These are phyloP conservation scores for Tremella fuciformis DNA, from an alignment of 768 basidiomycete genomes.

Conservation along the genomic window DNA sequence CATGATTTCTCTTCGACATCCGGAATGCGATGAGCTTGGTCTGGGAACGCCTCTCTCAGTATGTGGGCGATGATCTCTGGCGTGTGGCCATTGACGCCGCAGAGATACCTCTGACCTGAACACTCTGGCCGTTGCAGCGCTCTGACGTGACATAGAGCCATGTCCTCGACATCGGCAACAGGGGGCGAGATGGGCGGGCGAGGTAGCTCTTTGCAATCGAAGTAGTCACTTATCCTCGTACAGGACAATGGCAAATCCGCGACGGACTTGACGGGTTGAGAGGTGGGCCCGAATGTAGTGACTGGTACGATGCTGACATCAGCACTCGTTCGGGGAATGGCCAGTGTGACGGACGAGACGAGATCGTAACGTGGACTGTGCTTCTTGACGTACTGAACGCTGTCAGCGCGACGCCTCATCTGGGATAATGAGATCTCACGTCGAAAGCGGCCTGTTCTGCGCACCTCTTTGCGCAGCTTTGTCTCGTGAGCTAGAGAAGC, in stretches of 20 bases:
- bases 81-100: neutral
- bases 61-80: neutral
- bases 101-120: slow-evolving; percentile 10
- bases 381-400: too few relatives aligned
- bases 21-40: neutral
- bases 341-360: too few relatives aligned
- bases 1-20: neutral
- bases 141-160: slow-evolving; percentile 19
- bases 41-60: neutral
- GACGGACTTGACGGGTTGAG: slow-evolving; percentile 11
- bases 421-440: slow-evolving; percentile 5
- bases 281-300: slow-evolving; percentile 20
- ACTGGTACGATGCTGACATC: neutral
- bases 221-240: neutral
- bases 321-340: too few relatives aligned
- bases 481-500: too few relatives aligned
- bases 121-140: slow-evolving; percentile 16
- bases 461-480: neutral
- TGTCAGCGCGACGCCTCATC: too few relatives aligned
- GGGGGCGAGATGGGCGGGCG: neutral
- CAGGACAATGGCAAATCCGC: slow-evolving; percentile 3
- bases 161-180: slow-evolving; percentile 16
- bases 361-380: too few relatives aligned
- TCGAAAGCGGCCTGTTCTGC: slow-evolving; percentile 22
- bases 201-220: slow-evolving; percentile 2